Evolutionary conservation across 352 stramenopile genomes (phyloP).

Genomic region (Phytophthora foliorum): DNA sequence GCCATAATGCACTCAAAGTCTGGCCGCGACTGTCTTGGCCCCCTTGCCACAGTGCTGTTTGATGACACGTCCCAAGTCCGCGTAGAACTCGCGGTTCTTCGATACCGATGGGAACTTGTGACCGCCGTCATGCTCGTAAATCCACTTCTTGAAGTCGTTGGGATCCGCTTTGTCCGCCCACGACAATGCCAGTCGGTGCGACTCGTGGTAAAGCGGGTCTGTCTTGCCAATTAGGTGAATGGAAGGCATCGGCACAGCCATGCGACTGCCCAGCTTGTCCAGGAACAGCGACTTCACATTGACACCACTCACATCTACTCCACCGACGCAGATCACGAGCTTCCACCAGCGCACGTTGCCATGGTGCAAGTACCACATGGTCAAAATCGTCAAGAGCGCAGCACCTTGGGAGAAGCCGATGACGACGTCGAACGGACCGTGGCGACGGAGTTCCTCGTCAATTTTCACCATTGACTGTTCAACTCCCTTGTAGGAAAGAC

Average conservation of each 20-base stretch:
- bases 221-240: constrained; percentile 70
- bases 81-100: constrained; percentile 38
- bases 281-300: constrained; percentile 51
- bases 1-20: constrained; percentile 13
- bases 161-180: constrained; percentile 28
- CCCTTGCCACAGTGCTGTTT: constrained; percentile 36
- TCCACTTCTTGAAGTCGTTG: constrained; percentile 28
- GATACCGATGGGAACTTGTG: constrained; percentile 51
- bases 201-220: constrained; percentile 63
- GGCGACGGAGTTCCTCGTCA: constrained; percentile 37
- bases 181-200: constrained; percentile 44
- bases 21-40: constrained; percentile 1
- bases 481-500: constrained; percentile 43
- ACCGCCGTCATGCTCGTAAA: constrained; percentile 46
- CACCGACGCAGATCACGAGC: constrained; percentile 47
- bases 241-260: constrained; percentile 48
- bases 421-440: constrained; percentile 57
- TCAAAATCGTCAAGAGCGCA: constrained; percentile 49
- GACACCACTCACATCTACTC: constrained; percentile 44
- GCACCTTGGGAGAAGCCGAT: constrained; percentile 64
- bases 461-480: constrained; percentile 51
- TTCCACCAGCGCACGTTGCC: constrained; percentile 46
- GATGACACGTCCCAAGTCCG: constrained; percentile 29
- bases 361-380: constrained; percentile 47
- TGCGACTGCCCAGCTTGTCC: constrained; percentile 25